Conservation (phyloP, 352 stramenopile species). For the Phytopythium vexans region DNA sequence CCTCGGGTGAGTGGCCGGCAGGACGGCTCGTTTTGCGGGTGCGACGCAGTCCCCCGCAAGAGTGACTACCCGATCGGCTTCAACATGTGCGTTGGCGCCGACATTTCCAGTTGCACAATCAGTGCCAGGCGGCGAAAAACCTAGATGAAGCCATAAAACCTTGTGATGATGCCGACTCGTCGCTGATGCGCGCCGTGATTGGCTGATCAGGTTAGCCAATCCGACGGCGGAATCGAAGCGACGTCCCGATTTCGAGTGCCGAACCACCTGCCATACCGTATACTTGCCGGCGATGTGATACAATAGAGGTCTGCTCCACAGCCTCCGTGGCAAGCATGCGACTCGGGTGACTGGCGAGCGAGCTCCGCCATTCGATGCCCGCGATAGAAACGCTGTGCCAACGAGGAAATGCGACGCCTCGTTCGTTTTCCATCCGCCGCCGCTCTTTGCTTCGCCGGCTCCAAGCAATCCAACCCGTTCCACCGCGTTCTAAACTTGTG, state of each 20-base stretch:
- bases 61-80: constrained; percentile 3
- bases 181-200: constrained; percentile 10
- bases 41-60: not conserved
- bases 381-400: too few relatives aligned
- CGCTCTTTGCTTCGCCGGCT: too few relatives aligned
- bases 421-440: too few relatives aligned
- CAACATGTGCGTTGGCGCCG: constrained; percentile 2
- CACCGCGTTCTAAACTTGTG: too few relatives aligned
- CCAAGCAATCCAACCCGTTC: too few relatives aligned
- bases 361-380: too few relatives aligned
- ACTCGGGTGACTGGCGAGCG: too few relatives aligned
- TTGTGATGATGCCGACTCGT: constrained; percentile 1
- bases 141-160: not conserved
- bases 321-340: too few relatives aligned
- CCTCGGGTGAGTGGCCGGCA: constrained; percentile 3
- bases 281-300: too few relatives aligned
- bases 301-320: too few relatives aligned
- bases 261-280: too few relatives aligned
- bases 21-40: not conserved
- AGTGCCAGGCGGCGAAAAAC: not conserved
- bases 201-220: constrained; percentile 11
- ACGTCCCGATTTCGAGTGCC: constrained; percentile 8
- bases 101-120: constrained; percentile 1
- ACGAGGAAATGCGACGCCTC: too few relatives aligned
- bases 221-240: constrained; percentile 4